These are phyloP conservation scores for Pyrenochaeta sp. DNA, from an alignment of 2,329 filamentous ascomycete species.

Conservation along the genomic window DNA sequence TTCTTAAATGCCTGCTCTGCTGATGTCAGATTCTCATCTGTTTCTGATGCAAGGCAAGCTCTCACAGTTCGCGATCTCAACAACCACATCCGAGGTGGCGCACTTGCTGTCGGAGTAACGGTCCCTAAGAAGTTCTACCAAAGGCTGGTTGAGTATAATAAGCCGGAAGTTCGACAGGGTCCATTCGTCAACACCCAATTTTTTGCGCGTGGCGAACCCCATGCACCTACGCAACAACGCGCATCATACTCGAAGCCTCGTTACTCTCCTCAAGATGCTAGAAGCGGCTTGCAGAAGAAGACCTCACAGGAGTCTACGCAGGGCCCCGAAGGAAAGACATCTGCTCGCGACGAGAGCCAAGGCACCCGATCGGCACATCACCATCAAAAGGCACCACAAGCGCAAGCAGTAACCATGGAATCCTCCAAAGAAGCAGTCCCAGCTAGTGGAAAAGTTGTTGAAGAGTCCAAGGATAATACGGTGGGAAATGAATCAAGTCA, in stretches of 20 bases:
- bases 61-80: constrained; percentile 12
- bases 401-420: too few species aligned
- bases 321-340: too few species aligned
- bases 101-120: constrained; percentile 15
- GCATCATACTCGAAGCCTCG: constrained; percentile 2
- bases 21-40: constrained; percentile 18
- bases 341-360: too few species aligned
- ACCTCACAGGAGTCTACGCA: constrained; percentile 5
- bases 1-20: too few species aligned
- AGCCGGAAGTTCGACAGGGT: background rate
- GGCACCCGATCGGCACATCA: too few species aligned
- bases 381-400: too few species aligned
- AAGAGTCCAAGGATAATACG: too few species aligned
- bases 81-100: constrained; percentile 17
- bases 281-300: constrained; percentile 38
- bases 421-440: too few species aligned
- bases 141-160: too few species aligned
- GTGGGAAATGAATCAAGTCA: too few species aligned
- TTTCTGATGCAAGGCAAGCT: constrained; percentile 20
- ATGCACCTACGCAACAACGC: background rate
- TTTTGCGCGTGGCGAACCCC: constrained; percentile 5
- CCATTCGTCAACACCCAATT: background rate
- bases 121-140: constrained; percentile 33
- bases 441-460: too few species aligned
- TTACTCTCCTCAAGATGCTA: constrained; percentile 49